A percentile compares a stretch with the other conserved stretches of the same genome.
Conservation (phyloP, 2,329 filamentous ascomycete genomes). For the Biscogniauxia marginata region DNA sequence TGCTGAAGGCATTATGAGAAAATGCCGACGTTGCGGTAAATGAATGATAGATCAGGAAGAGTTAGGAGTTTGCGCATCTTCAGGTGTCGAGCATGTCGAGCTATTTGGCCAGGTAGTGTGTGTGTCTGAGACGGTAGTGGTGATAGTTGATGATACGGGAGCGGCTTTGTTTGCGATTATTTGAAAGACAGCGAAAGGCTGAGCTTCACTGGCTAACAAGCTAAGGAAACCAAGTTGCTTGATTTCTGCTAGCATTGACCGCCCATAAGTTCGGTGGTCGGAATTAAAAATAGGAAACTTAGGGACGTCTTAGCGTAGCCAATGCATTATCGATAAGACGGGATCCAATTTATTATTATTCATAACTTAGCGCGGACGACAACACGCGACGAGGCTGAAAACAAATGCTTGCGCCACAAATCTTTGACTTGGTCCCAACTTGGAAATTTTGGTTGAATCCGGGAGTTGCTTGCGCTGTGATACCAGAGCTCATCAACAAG, state of each 20-base stretch:
- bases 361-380: constrained; percentile 2
- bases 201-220: not conserved
- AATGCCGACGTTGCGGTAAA: constrained; percentile 3
- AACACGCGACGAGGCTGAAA: constrained; percentile 29
- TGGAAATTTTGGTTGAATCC: not conserved
- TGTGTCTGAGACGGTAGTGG: not conserved
- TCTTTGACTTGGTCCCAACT: not conserved
- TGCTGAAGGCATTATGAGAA: constrained; percentile 47
- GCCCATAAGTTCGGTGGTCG: constrained; percentile 1
- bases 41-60: constrained; percentile 3
- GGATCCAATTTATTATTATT: constrained; percentile 8
- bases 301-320: not conserved
- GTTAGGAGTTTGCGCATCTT: constrained; percentile 8
- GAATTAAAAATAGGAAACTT: constrained; percentile 3
- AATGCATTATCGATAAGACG: not conserved
- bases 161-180: not conserved
- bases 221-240: not conserved
- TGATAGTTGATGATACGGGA: not conserved
- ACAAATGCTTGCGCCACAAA: constrained; percentile 18
- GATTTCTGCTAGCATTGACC: constrained; percentile 1
- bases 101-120: not conserved
- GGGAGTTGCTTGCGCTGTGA: not conserved
- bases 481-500: constrained; percentile 1
- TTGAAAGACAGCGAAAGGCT: constrained; percentile 8
- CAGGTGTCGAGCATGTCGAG: not conserved